phyloP scores from a whole-genome alignment of 106 monocot genomes.

The Posidonia australis region DNA sequence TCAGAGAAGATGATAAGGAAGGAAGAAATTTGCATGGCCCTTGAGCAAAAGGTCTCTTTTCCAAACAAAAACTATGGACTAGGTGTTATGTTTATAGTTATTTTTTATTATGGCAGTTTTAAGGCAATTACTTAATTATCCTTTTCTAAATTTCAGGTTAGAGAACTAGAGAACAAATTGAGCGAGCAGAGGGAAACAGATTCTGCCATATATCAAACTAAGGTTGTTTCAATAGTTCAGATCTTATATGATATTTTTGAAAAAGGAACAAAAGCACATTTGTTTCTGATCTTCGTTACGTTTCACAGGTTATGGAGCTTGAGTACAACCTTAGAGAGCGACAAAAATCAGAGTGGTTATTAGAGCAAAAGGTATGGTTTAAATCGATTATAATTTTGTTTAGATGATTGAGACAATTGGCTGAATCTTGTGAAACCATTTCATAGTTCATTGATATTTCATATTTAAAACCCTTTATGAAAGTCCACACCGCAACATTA shows the following conservation, averaged over 20 bases:
- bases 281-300: no score
- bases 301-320: constrained; percentile 44
- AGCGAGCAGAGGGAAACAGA: not conserved
- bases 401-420: no score
- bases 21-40: constrained; percentile 45
- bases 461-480: no score
- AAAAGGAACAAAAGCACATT: no score
- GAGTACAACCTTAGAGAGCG: constrained; percentile 55
- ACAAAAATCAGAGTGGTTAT: constrained; percentile 21
- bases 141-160: constrained; percentile 3
- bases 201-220: not conserved
- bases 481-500: no score
- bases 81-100: not conserved
- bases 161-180: constrained; percentile 4
- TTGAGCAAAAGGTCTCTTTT: constrained; percentile 52
- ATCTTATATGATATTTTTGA: no score
- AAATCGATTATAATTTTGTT: no score
- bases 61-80: not conserved
- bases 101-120: no score
- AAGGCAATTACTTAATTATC: not conserved
- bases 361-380: constrained; percentile 35
- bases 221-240: no score
- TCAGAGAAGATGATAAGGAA: constrained; percentile 58
- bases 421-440: no score
- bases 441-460: no score